phyloP scores from a whole-genome alignment of 108 stramenopile genomes.

The Pseudonitzschia multiseries region DNA sequence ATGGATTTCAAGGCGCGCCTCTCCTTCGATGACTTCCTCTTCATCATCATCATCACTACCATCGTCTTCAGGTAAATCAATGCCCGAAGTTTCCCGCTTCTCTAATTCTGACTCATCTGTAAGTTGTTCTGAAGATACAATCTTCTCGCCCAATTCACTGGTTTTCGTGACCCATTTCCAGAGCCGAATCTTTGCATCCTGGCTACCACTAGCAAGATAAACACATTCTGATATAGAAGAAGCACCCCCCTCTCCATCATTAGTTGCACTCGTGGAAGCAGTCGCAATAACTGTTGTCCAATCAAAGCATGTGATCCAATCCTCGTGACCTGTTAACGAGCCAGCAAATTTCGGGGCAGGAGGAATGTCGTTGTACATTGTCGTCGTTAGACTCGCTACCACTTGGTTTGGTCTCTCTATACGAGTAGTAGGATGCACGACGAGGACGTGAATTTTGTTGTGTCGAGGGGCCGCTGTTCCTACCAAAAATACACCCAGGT shows the following conservation, averaged over 20 bases:
- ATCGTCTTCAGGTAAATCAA: slow-evolving; percentile 21
- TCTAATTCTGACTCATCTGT: background rate
- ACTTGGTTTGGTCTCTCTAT: too few species aligned
- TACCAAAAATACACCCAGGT: slow-evolving; percentile 36
- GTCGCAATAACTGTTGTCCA: slow-evolving; percentile 29
- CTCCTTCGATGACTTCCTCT: slow-evolving; percentile 62
- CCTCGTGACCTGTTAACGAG: slow-evolving; percentile 73
- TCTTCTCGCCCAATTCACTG: background rate
- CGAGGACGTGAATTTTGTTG: slow-evolving; percentile 77
- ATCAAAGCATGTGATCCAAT: slow-evolving; percentile 83
- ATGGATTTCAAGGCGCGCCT: slow-evolving; percentile 60
- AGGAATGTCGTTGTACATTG: background rate
- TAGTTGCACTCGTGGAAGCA: background rate
- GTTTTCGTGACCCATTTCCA: slow-evolving; percentile 69
- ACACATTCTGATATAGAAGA: background rate
- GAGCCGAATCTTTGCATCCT: slow-evolving; percentile 81
- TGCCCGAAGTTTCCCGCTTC: background rate
- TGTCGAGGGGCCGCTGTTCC: slow-evolving; percentile 77
- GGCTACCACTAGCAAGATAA: slow-evolving; percentile 77
- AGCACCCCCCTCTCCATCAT: background rate
- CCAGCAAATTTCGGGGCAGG: slow-evolving; percentile 41
- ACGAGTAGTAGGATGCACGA: slow-evolving; percentile 16
- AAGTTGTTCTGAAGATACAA: background rate
- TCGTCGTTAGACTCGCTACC: background rate
- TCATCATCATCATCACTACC: slow-evolving; percentile 52